Base-by-base conservation (phyloP, 1,139 yeast genomes). In the Geotrichum fermentans region DNA sequence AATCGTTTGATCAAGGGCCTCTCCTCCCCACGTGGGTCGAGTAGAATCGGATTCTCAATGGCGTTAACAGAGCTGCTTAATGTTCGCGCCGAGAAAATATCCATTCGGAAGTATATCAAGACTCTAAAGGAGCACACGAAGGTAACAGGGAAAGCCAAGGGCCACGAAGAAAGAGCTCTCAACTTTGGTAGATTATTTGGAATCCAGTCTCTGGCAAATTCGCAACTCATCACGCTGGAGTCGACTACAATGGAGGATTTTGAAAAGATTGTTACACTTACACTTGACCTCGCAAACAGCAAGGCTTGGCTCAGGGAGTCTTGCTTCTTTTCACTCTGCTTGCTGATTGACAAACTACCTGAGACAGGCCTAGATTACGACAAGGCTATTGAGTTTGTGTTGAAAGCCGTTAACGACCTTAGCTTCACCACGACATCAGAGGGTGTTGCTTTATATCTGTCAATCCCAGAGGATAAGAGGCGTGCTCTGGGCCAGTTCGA, bases 291-390 rank as follows among this genome's bases (percentile, higher is more conserved):
- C 52, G 77, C 95, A 0, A 64, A 72, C 24, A 59, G 70, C 29
- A 90, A 90, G 64, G 77, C 88, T 2, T 90, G 97, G 97, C 75
- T 90, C 41, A 72, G 95, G 53, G 97, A 90, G 66, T 79, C 95
- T 4, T 75, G 89, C 39, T 73, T 86, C 56, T 85, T 75, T 61
- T 82, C 95, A 1, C 70, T 90, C 45, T 79, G 78, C 56, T 81
- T 78, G 49, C 73, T 83, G 10, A 53, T 79, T 6, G 58, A 62
- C 22, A 60, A 65, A 35, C 56, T 73, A 13, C 51, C 61, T n/a
- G 57, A 55, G 17, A 43, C 51, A 17, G 47, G 52, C 10, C 40
- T 53, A 13, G 58, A 57, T 28, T 62, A 63, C 36, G 62, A 58
- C 4, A 56, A 59, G 3, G 68, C 73, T 5, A 58, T 72, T 7